These are phyloP conservation scores for Aurinia saxatilis DNA, from an alignment of 345 rosid genomes.

Conservation along the genomic window DNA sequence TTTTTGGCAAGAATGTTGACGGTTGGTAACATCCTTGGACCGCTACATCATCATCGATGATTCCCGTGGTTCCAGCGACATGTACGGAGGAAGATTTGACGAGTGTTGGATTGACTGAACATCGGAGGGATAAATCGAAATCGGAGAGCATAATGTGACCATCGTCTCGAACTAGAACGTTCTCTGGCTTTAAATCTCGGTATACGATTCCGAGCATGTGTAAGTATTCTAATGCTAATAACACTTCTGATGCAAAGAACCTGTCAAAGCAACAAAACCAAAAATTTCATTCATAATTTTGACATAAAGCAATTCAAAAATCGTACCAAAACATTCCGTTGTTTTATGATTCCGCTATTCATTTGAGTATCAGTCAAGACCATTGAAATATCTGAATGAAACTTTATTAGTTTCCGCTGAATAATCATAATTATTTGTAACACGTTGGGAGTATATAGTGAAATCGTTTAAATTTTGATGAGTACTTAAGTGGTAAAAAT, in stretches of 20 bases:
- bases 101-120: slow-evolving; percentile 63
- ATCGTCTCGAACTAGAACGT: slow-evolving; percentile 56
- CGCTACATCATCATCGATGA: not conserved
- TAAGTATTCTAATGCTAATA: slow-evolving; percentile 51
- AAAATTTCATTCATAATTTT: not conserved
- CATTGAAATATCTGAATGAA: no score
- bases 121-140: slow-evolving; percentile 52
- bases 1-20: slow-evolving; percentile 22
- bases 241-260: slow-evolving; percentile 57
- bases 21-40: slow-evolving; percentile 30
- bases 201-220: slow-evolving; percentile 47
- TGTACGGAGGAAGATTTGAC: slow-evolving; percentile 44
- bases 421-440: no score
- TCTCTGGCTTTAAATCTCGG: slow-evolving; percentile 56
- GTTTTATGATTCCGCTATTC: no score
- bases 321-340: no score
- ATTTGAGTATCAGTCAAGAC: no score
- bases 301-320: not conserved
- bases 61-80: slow-evolving; percentile 18
- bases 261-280: slow-evolving; percentile 22
- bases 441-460: no score
- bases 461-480: no score
- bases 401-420: no score
- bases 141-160: slow-evolving; percentile 67
- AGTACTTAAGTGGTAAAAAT: no score